Base-by-base conservation (phyloP, 495 filamentous ascomycete genomes). In the Cudoniella acicularis region DNA sequence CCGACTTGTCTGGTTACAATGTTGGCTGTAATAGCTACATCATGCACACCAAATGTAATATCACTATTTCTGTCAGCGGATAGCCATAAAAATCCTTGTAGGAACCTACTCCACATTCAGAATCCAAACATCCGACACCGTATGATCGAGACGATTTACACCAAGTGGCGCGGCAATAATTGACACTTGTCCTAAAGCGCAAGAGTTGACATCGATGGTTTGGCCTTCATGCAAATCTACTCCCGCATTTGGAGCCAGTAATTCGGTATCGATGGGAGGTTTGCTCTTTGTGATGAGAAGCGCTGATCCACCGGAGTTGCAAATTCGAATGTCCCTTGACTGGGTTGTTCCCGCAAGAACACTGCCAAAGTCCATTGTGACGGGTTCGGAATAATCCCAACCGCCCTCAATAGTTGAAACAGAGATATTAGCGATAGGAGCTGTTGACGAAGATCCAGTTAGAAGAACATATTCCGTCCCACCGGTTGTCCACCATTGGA, bases 211-310 rank as follows among this genome's bases (percentile, higher is more conserved):
- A 20, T 40, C n/a, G 24, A 64, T 59, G 4, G 18, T 41, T 51
- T 64, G 61, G 9, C 48, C 61, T 52, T 64, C 61, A 25, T 64
- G 61, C 2, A 64, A 45, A 48, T 64, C 61, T 9, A 40, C 30
- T 10, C 13, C 25, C 6, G 54, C 9, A 21, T 61, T 65, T 10
- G 62, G 46, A 10, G 58, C 62, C 1, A 58, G 25, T 13, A 65
- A 48, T 46, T 65, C 62, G 9, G 48, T 26, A 11, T 56, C 23
- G 24, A 56, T 27, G 3, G 60, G 60, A 8, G 60, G 60, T 57
- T 72, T 72, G 47, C 64, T 67, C 56, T 73, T 73, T 10, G 69
- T 70, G 51, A 73, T 67, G 11, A 54, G 64, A 21, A 73, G 55
- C 18, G 60, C 57, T 10, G 65, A 69, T 2, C 70, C 70, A n/a